Evolutionary conservation across 306 rosid genomes (phyloP).

Genomic region (Mucuna pruriens): DNA sequence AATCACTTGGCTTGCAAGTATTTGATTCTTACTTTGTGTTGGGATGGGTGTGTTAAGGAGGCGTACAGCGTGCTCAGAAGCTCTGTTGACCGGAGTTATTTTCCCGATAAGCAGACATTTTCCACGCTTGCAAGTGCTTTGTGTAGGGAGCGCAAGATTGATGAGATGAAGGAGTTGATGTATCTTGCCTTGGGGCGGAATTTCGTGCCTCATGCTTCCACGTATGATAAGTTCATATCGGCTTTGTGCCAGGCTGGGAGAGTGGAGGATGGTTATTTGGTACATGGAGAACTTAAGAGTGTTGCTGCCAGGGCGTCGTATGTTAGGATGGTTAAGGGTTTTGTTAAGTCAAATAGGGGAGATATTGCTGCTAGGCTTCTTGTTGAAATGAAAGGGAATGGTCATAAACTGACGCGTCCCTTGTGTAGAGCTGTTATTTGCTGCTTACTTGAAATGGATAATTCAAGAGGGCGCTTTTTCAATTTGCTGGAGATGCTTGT

Average conservation of each 20-base stretch:
- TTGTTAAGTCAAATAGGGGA: slow-evolving; percentile 52
- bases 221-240: slow-evolving; percentile 54
- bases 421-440: slow-evolving; percentile 55
- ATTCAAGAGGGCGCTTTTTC: slow-evolving; percentile 51
- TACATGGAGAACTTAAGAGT: slow-evolving; percentile 54
- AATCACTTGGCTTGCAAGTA: slow-evolving; percentile 69
- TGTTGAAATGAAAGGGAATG: slow-evolving; percentile 75
- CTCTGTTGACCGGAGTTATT: slow-evolving; percentile 51
- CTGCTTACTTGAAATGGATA: slow-evolving; percentile 57
- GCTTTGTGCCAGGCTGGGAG: slow-evolving; percentile 65
- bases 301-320: slow-evolving; percentile 47
- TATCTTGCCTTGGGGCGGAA: slow-evolving; percentile 53
- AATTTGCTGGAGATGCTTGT: slow-evolving; percentile 64
- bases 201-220: slow-evolving; percentile 42
- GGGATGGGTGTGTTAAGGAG: slow-evolving; percentile 58
- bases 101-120: slow-evolving; percentile 58
- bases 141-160: slow-evolving; percentile 61
- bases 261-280: slow-evolving; percentile 63
- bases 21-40: slow-evolving; percentile 69
- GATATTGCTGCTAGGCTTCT: slow-evolving; percentile 79
- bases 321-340: slow-evolving; percentile 57
- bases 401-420: slow-evolving; percentile 39
- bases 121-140: slow-evolving; percentile 55
- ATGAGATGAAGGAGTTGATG: slow-evolving; percentile 80
- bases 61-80: slow-evolving; percentile 55